Percentiles rank a stretch among this genome's conserved stretches.
Conservation (phyloP, 2,329 filamentous ascomycete species). For the Madurella fahalii region DNA sequence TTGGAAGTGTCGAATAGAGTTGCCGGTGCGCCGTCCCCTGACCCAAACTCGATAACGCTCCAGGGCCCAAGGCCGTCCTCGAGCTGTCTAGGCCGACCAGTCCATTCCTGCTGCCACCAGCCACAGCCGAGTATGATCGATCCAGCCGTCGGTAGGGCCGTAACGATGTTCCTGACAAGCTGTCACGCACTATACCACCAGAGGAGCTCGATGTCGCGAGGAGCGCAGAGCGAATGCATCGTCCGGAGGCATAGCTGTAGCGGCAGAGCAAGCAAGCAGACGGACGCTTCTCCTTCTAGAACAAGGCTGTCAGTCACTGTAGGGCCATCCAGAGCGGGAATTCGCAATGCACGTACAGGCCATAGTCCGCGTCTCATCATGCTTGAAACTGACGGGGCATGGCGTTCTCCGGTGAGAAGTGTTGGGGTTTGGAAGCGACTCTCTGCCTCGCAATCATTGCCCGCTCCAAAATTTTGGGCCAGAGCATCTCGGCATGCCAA, state of each 20-base stretch:
- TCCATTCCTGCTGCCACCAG: background rate
- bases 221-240: constrained; percentile 9
- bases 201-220: background rate
- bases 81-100: background rate
- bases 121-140: constrained; percentile 1
- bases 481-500: too few species aligned
- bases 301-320: constrained; percentile 2
- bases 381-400: constrained; percentile 20
- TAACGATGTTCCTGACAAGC: too few species aligned
- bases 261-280: constrained; percentile 26
- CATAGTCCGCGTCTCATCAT: constrained; percentile 43
- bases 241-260: constrained; percentile 20
- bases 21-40: background rate
- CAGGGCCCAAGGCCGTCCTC: background rate
- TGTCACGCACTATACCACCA: background rate
- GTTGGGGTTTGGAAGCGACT: background rate
- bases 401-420: constrained; percentile 5
- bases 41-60: background rate
- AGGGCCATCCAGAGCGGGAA: background rate
- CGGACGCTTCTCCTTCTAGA: constrained; percentile 25
- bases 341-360: constrained; percentile 32
- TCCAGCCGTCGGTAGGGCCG: background rate
- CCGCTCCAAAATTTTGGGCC: background rate
- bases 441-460: background rate
- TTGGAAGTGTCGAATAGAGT: background rate